Evolutionary conservation across 176 grass and related monocot genomes (phyloP).

Genomic region (Neostapfia colusana): DNA sequence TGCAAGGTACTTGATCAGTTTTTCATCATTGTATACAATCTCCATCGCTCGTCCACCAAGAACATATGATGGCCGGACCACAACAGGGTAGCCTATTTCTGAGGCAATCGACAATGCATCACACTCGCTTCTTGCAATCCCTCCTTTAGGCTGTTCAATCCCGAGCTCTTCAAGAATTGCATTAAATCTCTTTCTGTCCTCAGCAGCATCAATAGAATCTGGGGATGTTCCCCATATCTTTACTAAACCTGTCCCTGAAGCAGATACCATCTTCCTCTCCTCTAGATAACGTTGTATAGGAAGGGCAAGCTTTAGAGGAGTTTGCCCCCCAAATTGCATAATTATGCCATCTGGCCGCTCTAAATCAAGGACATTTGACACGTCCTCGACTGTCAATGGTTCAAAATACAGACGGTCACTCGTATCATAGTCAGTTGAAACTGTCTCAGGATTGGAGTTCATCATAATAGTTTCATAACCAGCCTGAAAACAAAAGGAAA

Average conservation of each 20-base stretch:
- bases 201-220: slow-evolving; percentile 97
- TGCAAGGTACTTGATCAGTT: slow-evolving; percentile 83
- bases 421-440: slow-evolving; percentile 97
- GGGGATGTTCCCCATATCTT: slow-evolving; percentile 97
- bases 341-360: slow-evolving; percentile 95
- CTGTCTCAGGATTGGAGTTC: slow-evolving; percentile 99
- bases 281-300: slow-evolving; percentile 75
- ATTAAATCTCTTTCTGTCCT: slow-evolving; percentile 95
- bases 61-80: slow-evolving; percentile 94
- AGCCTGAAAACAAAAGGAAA: slow-evolving; percentile 44
- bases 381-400: slow-evolving; percentile 91
- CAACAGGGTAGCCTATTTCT: slow-evolving; percentile 89
- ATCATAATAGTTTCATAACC: slow-evolving; percentile 98
- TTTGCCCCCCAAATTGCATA: slow-evolving; percentile 96
- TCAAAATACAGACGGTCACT: slow-evolving; percentile 95
- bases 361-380: slow-evolving; percentile 87
- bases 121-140: slow-evolving; percentile 86
- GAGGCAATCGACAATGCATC: slow-evolving; percentile 88
- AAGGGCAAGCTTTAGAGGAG: slow-evolving; percentile 91
- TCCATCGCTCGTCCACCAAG: slow-evolving; percentile 98
- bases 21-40: slow-evolving; percentile 93
- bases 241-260: slow-evolving; percentile 59
- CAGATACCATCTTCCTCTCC: slow-evolving; percentile 57
- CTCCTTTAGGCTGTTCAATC: slow-evolving; percentile 92
- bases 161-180: slow-evolving; percentile 86